Evolutionary conservation across 352 stramenopile genomes (phyloP).

Genomic region (Pythium graminicola): DNA sequence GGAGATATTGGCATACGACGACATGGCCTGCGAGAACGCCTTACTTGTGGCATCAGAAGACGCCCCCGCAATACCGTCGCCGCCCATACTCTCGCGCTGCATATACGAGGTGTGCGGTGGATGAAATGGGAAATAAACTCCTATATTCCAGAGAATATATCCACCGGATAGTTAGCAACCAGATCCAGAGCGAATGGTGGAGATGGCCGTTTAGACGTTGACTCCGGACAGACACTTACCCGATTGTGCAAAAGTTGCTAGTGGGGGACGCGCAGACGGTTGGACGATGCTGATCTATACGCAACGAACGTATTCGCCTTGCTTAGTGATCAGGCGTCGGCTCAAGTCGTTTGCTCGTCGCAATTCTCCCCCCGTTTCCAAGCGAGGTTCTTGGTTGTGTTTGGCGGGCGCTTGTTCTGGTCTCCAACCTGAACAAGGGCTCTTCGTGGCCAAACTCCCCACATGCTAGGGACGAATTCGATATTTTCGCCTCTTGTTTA

Average conservation of each 20-base stretch:
- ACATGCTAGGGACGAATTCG: slow-evolving; percentile 13
- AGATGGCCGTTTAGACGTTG: no score
- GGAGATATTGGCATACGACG: slow-evolving; percentile 12
- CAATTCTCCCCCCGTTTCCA: slow-evolving; percentile 16
- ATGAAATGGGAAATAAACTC: neutral
- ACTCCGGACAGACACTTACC: no score
- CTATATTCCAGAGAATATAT: slow-evolving; percentile 3
- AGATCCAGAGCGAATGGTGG: no score
- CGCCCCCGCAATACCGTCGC: slow-evolving; percentile 26
- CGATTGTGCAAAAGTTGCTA: neutral
- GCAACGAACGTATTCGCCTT: no score
- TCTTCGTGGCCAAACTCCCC: slow-evolving; percentile 9
- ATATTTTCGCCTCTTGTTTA: slow-evolving; percentile 17
- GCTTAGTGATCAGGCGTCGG: neutral
- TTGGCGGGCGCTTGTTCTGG: slow-evolving; percentile 24
- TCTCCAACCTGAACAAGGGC: slow-evolving; percentile 2
- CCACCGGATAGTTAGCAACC: neutral
- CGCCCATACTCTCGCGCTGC: slow-evolving; percentile 31
- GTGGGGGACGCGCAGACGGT: no score
- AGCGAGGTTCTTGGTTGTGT: slow-evolving; percentile 19
- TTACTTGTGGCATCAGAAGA: slow-evolving; percentile 20
- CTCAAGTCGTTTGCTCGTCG: slow-evolving; percentile 6
- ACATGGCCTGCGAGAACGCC: slow-evolving; percentile 23
- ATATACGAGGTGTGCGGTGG: slow-evolving; percentile 14
- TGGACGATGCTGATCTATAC: no score